Base-by-base conservation (phyloP, 202 grass and related monocot genomes). In the Saccharum hybrid region DNA sequence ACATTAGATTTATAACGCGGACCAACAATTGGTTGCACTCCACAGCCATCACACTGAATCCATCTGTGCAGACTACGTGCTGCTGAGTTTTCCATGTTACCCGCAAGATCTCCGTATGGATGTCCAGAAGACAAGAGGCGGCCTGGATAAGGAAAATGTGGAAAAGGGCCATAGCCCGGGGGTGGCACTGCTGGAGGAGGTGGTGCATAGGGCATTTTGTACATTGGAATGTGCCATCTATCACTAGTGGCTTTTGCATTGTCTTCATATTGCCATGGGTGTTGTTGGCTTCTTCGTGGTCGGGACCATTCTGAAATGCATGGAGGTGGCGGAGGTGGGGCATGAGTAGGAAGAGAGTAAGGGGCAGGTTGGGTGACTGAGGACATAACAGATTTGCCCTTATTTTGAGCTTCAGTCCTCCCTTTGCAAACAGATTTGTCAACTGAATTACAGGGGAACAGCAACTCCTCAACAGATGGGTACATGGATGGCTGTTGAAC, bases 31-130 rank as follows among this genome's bases (percentile, higher is more conserved):
- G 96, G 96, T 34, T 88, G 70, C 84, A 89, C 83, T 78, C 92
- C 91, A 90, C 96, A 99, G 75, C 88, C 88, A 89, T 99, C 96
- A 81, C 96, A 99, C 72, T 38, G 71, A 46, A 96, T 84, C 76
- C 91, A 86, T 59, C 13, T 90, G 81, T 99, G 96, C 51, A 79
- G 85, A 79, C 69, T 49, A 4, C 2, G 63, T 66, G 7, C 7
- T 45, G 68, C n/a, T 36, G 81, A 71, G 34, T 45, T 85, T 56
- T 83, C 82, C 23, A 43, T 63, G 6, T 71, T 87, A 39, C 74
- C 78, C 69, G 88, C 70, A 79, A 36, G 11, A 67, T 82, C 85
- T 41, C 86, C 88, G 23, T 89, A 87, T 34, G 63, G 70, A 80
- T 83, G 72, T 5, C 63, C 70, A 66, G 81, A 43, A 78, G 83